Base-by-base conservation (phyloP, 2,329 filamentous ascomycete genomes). In the Polytolypa hystricis region DNA sequence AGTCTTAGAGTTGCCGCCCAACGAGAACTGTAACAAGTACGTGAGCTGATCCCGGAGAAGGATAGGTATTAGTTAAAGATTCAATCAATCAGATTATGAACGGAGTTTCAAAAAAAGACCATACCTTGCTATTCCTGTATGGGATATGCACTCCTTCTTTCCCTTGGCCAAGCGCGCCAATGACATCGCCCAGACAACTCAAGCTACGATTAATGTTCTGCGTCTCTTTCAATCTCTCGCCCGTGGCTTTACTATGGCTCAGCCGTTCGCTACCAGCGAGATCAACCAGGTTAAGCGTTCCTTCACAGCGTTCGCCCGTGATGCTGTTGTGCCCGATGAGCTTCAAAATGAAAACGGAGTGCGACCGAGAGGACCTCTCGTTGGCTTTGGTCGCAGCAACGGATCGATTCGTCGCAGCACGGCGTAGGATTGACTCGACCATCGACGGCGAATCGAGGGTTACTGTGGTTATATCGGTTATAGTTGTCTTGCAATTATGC, bases 321-420 rank as follows among this genome's bases (percentile, higher is more conserved):
- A 80, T 74, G 15, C 65, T 65, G 49, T 93, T 94, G 33, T 69
- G 63, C 4, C 77, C 77, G 3, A 67, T 68, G 1, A 81, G 63
- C 41, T 74, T 78, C 37, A 98, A 72, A 39, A 96, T 93, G 55
- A 98, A 96, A 33, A 98, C 86, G 1, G 84, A 94, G 63, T 98
- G 91, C 20, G 85, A 94, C 33, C 93, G 81, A 8, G 86, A 94
- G 0, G 85, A 94, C 31, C 87, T 77, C 64, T 93, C 85, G 62
- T 98, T 98, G 43, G 91, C 85, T 56, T 93, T 95, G n/a, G 91
- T 98, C 0, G 91, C 86, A 1, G 91, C 91, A 3, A 95, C 87
- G 7, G 83, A 89, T 11, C 91, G 77, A 61, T 96, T 95, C 50
- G 77, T 79, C 47, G 81, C 79, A 0, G 93, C 91, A 32, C 81